Conservation (phyloP, 148 eudicot genomes). For the Amaranthus cruentus region DNA sequence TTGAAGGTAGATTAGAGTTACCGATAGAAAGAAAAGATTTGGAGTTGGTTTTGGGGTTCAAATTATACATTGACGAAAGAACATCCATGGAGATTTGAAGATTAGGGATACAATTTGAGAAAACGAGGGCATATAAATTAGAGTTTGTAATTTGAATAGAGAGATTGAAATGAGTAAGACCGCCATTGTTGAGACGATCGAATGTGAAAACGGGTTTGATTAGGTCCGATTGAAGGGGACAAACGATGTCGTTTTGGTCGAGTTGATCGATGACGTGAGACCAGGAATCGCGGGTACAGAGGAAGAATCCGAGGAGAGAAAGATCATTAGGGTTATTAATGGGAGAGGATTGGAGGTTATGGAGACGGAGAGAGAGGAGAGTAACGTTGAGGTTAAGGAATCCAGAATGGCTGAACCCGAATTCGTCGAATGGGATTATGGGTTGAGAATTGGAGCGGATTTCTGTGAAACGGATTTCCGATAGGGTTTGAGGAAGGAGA, state of each 20-base stretch:
- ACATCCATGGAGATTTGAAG: constrained; percentile 53
- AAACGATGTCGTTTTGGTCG: constrained; percentile 22
- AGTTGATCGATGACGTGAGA: constrained; percentile 43
- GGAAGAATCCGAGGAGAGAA: constrained; percentile 48
- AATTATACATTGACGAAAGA: constrained; percentile 50
- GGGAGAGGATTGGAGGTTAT: constrained; percentile 1
- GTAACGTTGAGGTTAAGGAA: constrained; percentile 46
- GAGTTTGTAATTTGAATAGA: constrained; percentile 28
- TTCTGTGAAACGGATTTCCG: constrained; percentile 37
- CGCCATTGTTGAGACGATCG: constrained; percentile 22
- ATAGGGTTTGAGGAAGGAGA: constrained; percentile 13
- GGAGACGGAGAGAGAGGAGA: constrained; percentile 28
- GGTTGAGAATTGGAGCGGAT: constrained; percentile 42
- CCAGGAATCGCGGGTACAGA: constrained; percentile 50
- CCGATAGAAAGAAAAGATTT: constrained; percentile 52
- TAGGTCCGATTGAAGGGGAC: constrained; percentile 35
- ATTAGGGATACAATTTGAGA: constrained; percentile 51
- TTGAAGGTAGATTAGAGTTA: constrained; percentile 37
- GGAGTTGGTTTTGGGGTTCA: constrained; percentile 28
- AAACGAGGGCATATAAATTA: constrained; percentile 51
- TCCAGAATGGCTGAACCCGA: constrained; percentile 54
- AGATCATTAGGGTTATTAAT: constrained; percentile 23
- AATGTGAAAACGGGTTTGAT: constrained; percentile 39
- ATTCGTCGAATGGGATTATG: constrained; percentile 53
- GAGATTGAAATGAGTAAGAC: constrained; percentile 32